A percentile compares a stretch with the other conserved stretches of the same genome.
Evolutionary conservation across 2,329 filamentous ascomycete genomes (phyloP).

Genomic region (Beauveria australis): DNA sequence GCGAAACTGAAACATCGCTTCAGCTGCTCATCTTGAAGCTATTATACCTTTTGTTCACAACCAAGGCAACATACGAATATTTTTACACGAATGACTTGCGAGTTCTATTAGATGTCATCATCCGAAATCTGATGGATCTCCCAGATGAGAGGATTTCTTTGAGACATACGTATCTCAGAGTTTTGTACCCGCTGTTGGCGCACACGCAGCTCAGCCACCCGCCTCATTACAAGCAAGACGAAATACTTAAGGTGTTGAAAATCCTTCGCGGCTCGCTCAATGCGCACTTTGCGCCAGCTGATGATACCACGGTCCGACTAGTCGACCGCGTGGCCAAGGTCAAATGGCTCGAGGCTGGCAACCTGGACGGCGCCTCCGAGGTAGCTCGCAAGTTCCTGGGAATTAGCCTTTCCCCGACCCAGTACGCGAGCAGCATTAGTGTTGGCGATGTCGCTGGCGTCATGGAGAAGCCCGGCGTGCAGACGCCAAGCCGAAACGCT

Average conservation of each 20-base stretch:
- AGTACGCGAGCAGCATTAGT: slow-evolving; percentile 65
- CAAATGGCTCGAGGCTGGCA: slow-evolving; percentile 50
- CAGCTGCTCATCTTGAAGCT: slow-evolving; percentile 96
- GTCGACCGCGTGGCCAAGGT: slow-evolving; percentile 69
- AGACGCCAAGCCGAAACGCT: slow-evolving; percentile 63
- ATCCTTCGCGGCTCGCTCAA: slow-evolving; percentile 59
- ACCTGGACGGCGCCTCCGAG: slow-evolving; percentile 30
- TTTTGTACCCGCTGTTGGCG: slow-evolving; percentile 80
- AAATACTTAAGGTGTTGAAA: slow-evolving; percentile 67
- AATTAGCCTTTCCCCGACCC: slow-evolving; percentile 58
- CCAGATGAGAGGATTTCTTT: slow-evolving; percentile 72
- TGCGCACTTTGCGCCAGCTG: slow-evolving; percentile 69
- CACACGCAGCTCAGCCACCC: slow-evolving; percentile 84
- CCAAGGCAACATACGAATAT: slow-evolving; percentile 85
- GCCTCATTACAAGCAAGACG: slow-evolving; percentile 84
- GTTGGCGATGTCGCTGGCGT: slow-evolving; percentile 72
- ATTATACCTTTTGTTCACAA: slow-evolving; percentile 91
- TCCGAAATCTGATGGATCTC: slow-evolving; percentile 91
- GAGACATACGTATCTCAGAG: slow-evolving; percentile 88
- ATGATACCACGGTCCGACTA: slow-evolving; percentile 70
- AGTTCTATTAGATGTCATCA: slow-evolving; percentile 89
- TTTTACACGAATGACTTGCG: slow-evolving; percentile 97
- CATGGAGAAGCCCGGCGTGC: slow-evolving; percentile 72
- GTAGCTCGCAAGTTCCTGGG: slow-evolving; percentile 56
- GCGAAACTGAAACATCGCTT: slow-evolving; percentile 87